Base-by-base conservation (phyloP, 768 basidiomycete species). In the Boletus fagicola region DNA sequence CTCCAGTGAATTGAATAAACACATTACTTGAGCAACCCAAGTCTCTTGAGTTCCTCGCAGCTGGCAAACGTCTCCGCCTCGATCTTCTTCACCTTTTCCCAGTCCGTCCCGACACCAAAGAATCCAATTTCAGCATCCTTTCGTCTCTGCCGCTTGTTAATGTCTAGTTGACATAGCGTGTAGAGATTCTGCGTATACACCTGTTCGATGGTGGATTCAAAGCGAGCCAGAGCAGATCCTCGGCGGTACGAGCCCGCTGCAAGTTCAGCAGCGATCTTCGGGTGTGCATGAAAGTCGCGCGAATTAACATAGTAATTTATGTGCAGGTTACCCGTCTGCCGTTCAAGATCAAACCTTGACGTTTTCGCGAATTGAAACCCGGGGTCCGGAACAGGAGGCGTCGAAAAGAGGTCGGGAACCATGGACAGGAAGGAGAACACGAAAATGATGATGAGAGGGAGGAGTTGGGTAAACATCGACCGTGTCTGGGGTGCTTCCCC, bases 91-190 rank as follows among this genome's bases (percentile, higher is more conserved):
- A 98, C 88, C 74, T 92, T 91, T 33, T 93, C 88, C 90, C 91
- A 93, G 69, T 98, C 90, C 12, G 93, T 90, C 31, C 94, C 92
- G 53, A 97, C 77, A 6, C 95, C 96, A 70, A 98, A 94, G 59
- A 97, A 72, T 5, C 96, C 96, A 39, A 90, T 73, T 65, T 93
- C 88, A 10, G 82, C 79, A 51, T 94, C 88, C 67, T 87, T 87
- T 58, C 78, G 74, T 58, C 86, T 84, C 65, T 89, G 80, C 68
- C 86, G 87, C 56, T 76, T 69, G 62, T 92, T 86, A 49, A 84
- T 57, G 43, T 85, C 87, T 7, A 79, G 77, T 62, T 88, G 85
- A 71, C 96, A 98, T 64, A 84, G 78, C 33, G 77, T 68, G 62
- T 86, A 89, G 55, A 94, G 74, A 52, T 83, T 80, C 59, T 85